Evolutionary conservation across 352 stramenopile species (phyloP).

Genomic region (Globisporangium radiosum): DNA sequence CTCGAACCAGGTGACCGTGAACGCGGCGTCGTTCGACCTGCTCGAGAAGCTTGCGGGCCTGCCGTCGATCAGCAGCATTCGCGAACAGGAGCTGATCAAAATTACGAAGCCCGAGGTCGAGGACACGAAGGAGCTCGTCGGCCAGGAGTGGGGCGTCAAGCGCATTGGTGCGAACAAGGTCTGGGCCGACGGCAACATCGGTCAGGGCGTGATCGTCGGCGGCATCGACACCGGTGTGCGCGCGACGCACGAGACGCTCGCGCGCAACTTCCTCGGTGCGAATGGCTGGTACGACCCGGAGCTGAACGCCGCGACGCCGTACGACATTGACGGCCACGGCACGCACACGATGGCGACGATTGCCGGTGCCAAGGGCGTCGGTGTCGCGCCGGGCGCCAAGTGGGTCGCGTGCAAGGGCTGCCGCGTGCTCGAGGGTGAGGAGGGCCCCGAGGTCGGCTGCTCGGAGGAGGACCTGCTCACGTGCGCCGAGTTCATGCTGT

Average conservation of each 20-base stretch:
- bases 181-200: conserved; percentile 10
- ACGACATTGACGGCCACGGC: conserved; percentile 15
- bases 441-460: conserved; percentile 8
- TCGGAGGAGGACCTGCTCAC: conserved; percentile 1
- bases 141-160: conserved; percentile 11
- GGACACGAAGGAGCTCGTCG: conserved; percentile 3
- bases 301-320: conserved; percentile 12
- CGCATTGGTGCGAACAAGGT: conserved; percentile 13
- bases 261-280: conserved; percentile 14
- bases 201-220: conserved; percentile 13
- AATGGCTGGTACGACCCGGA: conserved; percentile 18
- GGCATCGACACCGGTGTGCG: conserved; percentile 18
- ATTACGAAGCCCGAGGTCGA: background rate
- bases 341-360: conserved; percentile 18
- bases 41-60: conserved; percentile 14
- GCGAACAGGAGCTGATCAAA: conserved; percentile 2
- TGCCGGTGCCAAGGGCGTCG: conserved; percentile 10
- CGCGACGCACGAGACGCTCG: conserved; percentile 14
- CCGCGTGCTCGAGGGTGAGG: conserved; percentile 5
- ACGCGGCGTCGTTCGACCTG: conserved; percentile 10
- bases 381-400: conserved; percentile 12
- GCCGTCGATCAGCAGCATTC: conserved; percentile 9
- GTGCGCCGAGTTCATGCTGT: conserved; percentile 11
- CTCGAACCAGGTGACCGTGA: conserved; percentile 16
- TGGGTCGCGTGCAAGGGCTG: conserved; percentile 18